Base-by-base conservation (phyloP, 257 asterid species). In the Solanum lycopersicoides region DNA sequence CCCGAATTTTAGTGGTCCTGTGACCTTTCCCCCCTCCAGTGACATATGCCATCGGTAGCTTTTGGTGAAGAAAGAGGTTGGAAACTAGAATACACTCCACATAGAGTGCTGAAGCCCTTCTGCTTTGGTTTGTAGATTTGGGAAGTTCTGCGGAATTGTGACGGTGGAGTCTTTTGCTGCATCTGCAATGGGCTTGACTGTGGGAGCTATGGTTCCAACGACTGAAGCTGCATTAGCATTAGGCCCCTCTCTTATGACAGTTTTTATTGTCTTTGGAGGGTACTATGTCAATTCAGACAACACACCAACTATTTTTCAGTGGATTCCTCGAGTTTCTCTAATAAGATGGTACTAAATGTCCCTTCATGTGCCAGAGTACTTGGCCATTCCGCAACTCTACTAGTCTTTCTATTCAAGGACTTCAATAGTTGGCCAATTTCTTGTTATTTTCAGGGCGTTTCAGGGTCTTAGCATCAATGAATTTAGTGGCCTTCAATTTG, bases 181-280 rank as follows among this genome's bases (percentile, higher is more conserved):
- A 73, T 95, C 99, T 72, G 99, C 99, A 1, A 97, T 95, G 98
- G 99, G 99, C 86, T 91, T 97, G 90, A 97, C 99, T n/a, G 98
- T 97, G 68, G 99, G 99, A 71, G 99, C 99, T 30, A 95, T 95
- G 94, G 99, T 87, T 88, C 98, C 99, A 74, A 95, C 98, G 80
- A 92, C 99, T 35, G 99, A 97, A 93, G 99, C 99, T 39, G 98
- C 99, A 87, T 85, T 97, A 91, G 99, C 99, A 73, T 90, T 97
- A 88, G 99, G 99, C 63, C 99, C 99, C 73, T 93, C 99, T 37
- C 95, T 94, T 42, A 97, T 97, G 99, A 96, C 99, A 50, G 98
- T 97, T 86, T 97, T 97, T 93, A 96, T 96, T 56, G 99, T 96
- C 82, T 97, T 97, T 89, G 99, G 99, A 63, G 99, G 99, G 87